A percentile compares a stretch with the other conserved stretches of the same genome.
Conservation (phyloP, 2,329 filamentous ascomycete species). For the Xylaria sp. region DNA sequence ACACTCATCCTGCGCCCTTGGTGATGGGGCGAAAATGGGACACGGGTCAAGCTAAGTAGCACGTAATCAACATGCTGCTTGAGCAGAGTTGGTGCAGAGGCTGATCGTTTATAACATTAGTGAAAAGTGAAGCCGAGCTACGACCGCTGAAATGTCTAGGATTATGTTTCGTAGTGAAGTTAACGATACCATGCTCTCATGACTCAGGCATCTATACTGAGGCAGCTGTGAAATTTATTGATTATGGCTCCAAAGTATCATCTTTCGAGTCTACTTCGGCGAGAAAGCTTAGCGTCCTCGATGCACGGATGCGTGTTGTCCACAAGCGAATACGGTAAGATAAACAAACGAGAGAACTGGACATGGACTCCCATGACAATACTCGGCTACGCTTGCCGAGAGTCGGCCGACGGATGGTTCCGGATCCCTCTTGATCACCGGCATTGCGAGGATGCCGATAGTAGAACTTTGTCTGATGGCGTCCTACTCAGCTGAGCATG, state of each 20-base stretch:
- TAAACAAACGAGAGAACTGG: not conserved
- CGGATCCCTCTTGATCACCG: not conserved
- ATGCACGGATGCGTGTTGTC: too few relatives aligned
- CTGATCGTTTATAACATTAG: not conserved
- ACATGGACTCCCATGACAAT: not conserved
- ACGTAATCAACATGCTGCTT: not conserved
- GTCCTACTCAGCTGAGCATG: not conserved
- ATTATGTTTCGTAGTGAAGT: not conserved
- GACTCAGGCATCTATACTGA: not conserved
- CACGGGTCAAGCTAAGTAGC: not conserved
- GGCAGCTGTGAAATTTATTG: not conserved
- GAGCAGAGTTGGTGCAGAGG: not conserved
- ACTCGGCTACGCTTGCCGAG: constrained; percentile 3
- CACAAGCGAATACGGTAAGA: too few relatives aligned
- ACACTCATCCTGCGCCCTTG: not conserved
- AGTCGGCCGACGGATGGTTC: not conserved
- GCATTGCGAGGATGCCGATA: too few relatives aligned
- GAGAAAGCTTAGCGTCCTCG: not conserved
- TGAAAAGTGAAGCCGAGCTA: not conserved
- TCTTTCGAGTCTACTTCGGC: not conserved
- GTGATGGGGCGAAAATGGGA: not conserved
- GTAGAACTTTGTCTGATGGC: too few relatives aligned
- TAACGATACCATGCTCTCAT: not conserved
- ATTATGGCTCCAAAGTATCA: not conserved
- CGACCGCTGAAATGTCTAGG: not conserved